Evolutionary conservation across 2,329 filamentous ascomycete genomes (phyloP).

Genomic region (Diaporthe velutina): DNA sequence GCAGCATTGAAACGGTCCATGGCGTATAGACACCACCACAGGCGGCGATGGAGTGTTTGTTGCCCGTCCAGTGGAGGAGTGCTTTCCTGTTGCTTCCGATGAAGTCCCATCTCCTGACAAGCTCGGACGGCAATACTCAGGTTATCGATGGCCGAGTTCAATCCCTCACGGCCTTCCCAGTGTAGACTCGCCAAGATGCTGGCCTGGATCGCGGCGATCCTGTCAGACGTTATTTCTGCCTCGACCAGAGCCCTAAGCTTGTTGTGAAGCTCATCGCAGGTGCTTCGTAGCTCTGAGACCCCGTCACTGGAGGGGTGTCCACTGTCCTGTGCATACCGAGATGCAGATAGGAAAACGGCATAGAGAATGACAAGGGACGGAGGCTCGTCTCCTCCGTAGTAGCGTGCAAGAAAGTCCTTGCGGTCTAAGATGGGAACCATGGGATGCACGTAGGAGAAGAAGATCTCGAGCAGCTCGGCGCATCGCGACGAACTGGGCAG

Average conservation of each 20-base stretch:
- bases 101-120: constrained; percentile 3
- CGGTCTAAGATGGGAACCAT: constrained; percentile 2
- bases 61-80: neutral
- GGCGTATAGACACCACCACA: neutral
- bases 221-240: constrained; percentile 1
- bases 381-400: neutral
- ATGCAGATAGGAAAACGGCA: neutral
- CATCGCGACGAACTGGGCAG: neutral
- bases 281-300: constrained; percentile 1
- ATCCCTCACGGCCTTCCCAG: neutral
- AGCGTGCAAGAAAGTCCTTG: neutral
- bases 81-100: neutral
- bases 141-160: constrained; percentile 1
- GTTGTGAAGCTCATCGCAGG: neutral
- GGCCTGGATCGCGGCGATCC: neutral
- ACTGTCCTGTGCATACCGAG: neutral
- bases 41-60: neutral
- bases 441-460: neutral
- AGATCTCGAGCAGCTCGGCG: neutral
- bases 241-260: neutral
- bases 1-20: constrained; percentile 4
- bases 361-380: neutral
- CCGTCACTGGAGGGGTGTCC: neutral
- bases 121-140: constrained; percentile 9
- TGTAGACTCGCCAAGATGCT: neutral